Evolutionary conservation across 2,329 filamentous ascomycete genomes (phyloP).

Genomic region (Nemania diffusa): DNA sequence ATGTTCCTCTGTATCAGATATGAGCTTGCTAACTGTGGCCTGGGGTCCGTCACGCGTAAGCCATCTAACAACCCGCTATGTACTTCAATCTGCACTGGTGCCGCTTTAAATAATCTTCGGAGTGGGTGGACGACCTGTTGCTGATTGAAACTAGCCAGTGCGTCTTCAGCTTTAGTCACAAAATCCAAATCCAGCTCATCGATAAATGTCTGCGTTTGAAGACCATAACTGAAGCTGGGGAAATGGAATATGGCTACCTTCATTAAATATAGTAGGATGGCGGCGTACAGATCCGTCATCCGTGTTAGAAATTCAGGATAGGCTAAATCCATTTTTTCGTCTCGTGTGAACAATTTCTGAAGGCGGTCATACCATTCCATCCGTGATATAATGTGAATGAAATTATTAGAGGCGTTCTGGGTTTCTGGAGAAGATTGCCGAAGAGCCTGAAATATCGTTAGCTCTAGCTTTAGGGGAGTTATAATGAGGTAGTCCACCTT

Average conservation of each 20-base stretch:
- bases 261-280: neutral
- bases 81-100: neutral
- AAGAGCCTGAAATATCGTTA: neutral
- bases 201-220: too few relatives aligned
- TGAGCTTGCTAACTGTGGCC: neutral
- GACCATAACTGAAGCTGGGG: neutral
- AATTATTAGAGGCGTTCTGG: neutral
- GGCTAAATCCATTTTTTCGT: neutral
- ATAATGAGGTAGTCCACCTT: neutral
- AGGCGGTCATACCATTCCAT: slow-evolving; percentile 5
- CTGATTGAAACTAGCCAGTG: too few relatives aligned
- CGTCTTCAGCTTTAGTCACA: too few relatives aligned
- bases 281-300: neutral
- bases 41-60: neutral
- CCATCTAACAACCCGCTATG: neutral
- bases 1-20: neutral
- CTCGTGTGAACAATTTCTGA: neutral
- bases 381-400: neutral
- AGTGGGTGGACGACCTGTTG: too few relatives aligned
- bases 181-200: too few relatives aligned
- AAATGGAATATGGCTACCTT: neutral
- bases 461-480: neutral
- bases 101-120: too few relatives aligned
- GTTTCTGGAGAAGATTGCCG: neutral
- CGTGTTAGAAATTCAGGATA: neutral